These are phyloP conservation scores for Vanderwaltozyma polyspora DNA, from an alignment of 805 yeast genomes.

Conservation along the genomic window DNA sequence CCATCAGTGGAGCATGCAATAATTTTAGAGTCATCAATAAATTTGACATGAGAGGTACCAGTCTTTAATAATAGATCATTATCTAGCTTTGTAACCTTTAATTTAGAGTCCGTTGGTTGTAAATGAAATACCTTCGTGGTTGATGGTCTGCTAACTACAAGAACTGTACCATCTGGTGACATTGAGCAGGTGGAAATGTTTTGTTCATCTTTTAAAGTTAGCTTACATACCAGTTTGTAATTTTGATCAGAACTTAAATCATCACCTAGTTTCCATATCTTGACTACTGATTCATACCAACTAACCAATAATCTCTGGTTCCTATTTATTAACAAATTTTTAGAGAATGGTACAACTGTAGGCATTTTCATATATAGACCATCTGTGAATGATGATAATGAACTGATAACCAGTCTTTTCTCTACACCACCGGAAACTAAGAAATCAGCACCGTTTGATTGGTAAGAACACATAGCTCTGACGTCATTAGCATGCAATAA, in stretches of 20 bases:
- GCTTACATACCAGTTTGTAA: conserved; percentile 49
- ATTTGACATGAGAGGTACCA: conserved; percentile 47
- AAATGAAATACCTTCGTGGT: conserved; percentile 61
- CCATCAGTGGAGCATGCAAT: conserved; percentile 50
- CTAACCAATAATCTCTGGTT: conserved; percentile 44
- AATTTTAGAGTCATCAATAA: conserved; percentile 37
- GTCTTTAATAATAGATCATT: conserved; percentile 27
- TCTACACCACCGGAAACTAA: conserved; percentile 81
- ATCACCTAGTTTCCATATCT: conserved; percentile 58
- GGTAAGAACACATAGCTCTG: conserved; percentile 61
- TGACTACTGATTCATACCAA: conserved; percentile 77
- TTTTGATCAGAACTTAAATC: conserved; percentile 18
- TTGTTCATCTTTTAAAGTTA: conserved; percentile 63
- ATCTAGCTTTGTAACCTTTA: conserved; percentile 44
- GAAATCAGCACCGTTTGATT: conserved; percentile 54
- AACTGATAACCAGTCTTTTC: conserved; percentile 49
- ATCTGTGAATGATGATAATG: conserved; percentile 53
- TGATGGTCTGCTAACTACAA: conserved; percentile 63
- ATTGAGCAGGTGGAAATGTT: conserved; percentile 60
- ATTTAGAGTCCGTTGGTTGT: conserved; percentile 29
- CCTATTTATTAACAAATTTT: conserved; percentile 40
- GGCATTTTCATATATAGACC: conserved; percentile 66
- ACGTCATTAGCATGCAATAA: conserved; percentile 80
- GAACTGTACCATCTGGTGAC: conserved; percentile 49
- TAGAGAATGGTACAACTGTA: conserved; percentile 41